A percentile compares a stretch with the other conserved stretches of the same genome.
Conservation (phyloP, 108 stramenopile species). For the Seminavis robusta region DNA sequence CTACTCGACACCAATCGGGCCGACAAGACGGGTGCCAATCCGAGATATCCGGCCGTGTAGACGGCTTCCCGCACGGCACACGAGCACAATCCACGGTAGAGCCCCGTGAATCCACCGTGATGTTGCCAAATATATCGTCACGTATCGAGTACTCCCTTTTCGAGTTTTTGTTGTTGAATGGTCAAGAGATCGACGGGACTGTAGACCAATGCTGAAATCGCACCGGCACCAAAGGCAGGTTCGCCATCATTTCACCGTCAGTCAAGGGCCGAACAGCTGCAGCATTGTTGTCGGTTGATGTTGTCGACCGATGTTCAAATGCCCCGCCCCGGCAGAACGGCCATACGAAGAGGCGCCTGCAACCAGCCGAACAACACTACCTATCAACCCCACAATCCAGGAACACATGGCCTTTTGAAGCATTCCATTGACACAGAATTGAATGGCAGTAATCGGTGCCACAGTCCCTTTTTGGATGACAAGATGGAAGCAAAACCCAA, state of each 20-base stretch:
- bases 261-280: background rate
- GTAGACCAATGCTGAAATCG: slow-evolving; percentile 12
- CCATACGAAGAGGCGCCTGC: too few relatives aligned
- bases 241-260: background rate
- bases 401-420: slow-evolving; percentile 9
- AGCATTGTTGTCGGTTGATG: too few relatives aligned
- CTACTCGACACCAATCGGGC: slow-evolving; percentile 10
- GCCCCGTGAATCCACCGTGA: background rate
- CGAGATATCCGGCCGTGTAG: slow-evolving; percentile 26
- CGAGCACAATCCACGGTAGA: slow-evolving; percentile 13
- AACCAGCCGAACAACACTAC: too few relatives aligned
- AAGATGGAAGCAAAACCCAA: too few relatives aligned
- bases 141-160: too few relatives aligned
- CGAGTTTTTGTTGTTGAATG: slow-evolving; percentile 23
- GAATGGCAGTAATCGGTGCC: slow-evolving; percentile 22
- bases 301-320: too few relatives aligned
- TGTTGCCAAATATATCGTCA: too few relatives aligned
- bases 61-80: slow-evolving; percentile 18
- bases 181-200: slow-evolving; percentile 23
- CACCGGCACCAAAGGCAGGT: slow-evolving; percentile 19
- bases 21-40: slow-evolving; percentile 22
- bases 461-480: too few relatives aligned
- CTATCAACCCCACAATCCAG: too few relatives aligned
- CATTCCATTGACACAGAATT: slow-evolving; percentile 22
- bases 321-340: too few relatives aligned